Conservation (phyloP, 805 yeast genomes). For the Wickerhamiella kurtzmanii region DNA sequence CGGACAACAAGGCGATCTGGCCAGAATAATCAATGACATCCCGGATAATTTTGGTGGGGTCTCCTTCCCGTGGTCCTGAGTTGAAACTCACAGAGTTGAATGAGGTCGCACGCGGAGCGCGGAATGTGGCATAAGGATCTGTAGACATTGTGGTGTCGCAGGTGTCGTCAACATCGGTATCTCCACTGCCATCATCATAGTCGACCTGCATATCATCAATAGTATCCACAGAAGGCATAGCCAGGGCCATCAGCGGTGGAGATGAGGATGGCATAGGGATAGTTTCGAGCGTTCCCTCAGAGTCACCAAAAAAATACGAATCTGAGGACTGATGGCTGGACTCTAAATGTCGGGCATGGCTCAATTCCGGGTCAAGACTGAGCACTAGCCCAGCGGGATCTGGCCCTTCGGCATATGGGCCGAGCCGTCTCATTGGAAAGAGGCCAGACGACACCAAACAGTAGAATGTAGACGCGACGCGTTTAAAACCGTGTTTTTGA, state of each 20-base stretch:
- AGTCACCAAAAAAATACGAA: background rate
- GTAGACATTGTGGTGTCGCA: constrained; percentile 2
- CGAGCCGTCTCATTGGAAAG: background rate
- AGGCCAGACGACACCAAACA: too few species aligned
- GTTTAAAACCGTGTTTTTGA: too few species aligned
- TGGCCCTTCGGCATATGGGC: background rate
- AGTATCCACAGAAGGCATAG: background rate
- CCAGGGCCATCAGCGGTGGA: constrained; percentile 9
- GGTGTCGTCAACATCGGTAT: constrained; percentile 5
- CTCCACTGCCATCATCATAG: constrained; percentile 4
- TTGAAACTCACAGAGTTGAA: background rate
- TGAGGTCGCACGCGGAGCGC: background rate
- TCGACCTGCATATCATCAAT: constrained; percentile 2
- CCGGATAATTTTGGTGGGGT: background rate
- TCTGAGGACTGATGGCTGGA: background rate
- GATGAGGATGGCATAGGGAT: constrained; percentile 9
- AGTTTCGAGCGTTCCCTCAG: constrained; percentile 2
- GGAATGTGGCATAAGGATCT: background rate
- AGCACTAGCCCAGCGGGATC: background rate
- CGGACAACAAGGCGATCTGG: background rate
- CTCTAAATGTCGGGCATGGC: background rate
- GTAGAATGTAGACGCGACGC: too few species aligned
- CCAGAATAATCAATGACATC: background rate
- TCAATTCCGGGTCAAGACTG: constrained; percentile 1
- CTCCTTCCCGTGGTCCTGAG: background rate